phyloP scores from a whole-genome alignment of 2,329 filamentous ascomycete genomes.

The Fusarium subtropicale region DNA sequence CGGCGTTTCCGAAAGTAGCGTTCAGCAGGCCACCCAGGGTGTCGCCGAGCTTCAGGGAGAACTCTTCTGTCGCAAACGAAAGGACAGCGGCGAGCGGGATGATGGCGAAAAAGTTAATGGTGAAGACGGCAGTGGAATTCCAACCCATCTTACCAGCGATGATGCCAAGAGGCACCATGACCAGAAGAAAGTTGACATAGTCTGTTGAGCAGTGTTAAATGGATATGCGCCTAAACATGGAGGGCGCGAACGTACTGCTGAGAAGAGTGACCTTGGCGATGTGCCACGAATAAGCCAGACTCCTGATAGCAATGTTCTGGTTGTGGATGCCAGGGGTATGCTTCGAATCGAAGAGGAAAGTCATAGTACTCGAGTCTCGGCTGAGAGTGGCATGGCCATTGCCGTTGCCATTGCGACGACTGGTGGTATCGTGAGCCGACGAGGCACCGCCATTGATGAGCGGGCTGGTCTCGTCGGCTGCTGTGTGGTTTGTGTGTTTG shows the following conservation, averaged over 20 bases:
- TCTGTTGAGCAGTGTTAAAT: conserved; percentile 52
- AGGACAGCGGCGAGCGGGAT: conserved; percentile 79
- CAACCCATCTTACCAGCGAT: conserved; percentile 71
- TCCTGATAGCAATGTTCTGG: conserved; percentile 58
- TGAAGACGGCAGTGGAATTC: conserved; percentile 76
- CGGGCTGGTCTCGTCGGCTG: conserved; percentile 56
- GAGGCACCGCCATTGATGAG: conserved; percentile 55
- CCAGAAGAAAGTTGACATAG: conserved; percentile 76
- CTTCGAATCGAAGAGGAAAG: conserved; percentile 62
- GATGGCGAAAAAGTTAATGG: conserved; percentile 84
- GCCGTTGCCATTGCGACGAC: conserved; percentile 22
- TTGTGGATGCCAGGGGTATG: conserved; percentile 66
- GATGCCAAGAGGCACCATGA: conserved; percentile 80
- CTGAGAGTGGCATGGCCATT: conserved; percentile 44
- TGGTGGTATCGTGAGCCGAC: conserved; percentile 33
- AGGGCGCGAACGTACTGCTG: conserved; percentile 63
- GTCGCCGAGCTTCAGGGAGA: conserved; percentile 77
- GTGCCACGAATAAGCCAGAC: conserved; percentile 64
- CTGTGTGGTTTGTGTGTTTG: conserved; percentile 43
- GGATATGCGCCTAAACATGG: not conserved
- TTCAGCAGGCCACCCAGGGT: conserved; percentile 80
- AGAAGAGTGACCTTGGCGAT: conserved; percentile 67
- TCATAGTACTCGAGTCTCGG: conserved; percentile 39
- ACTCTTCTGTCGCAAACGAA: conserved; percentile 82
- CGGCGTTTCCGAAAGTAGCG: conserved; percentile 82